Conservation (phyloP, 2,329 filamentous ascomycete species). For the Didymella arachidicola region DNA sequence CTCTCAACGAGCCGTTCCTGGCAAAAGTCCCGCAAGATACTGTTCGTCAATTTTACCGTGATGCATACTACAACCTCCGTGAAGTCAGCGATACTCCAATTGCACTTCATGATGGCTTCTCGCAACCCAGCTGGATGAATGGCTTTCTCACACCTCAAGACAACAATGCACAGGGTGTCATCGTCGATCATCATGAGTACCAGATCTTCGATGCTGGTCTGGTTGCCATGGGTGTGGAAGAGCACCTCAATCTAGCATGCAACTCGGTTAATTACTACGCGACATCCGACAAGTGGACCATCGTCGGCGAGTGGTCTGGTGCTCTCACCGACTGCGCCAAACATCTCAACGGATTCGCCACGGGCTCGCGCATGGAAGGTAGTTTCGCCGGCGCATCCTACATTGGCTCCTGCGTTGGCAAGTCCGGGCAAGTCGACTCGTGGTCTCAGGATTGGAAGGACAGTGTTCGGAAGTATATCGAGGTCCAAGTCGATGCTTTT, state of each 20-base stretch:
- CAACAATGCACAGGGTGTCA: constrained; percentile 60
- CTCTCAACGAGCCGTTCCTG: constrained; percentile 64
- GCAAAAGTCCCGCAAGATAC: constrained; percentile 56
- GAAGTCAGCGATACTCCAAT: constrained; percentile 58
- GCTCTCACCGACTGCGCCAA: constrained; percentile 68
- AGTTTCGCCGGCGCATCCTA: constrained; percentile 57
- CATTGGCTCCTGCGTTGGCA: constrained; percentile 62
- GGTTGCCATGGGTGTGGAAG: constrained; percentile 57
- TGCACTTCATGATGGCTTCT: constrained; percentile 66
- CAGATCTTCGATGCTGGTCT: constrained; percentile 65
- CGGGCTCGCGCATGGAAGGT: constrained; percentile 68
- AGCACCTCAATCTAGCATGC: constrained; percentile 66
- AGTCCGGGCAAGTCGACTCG: constrained; percentile 58
- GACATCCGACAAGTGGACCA: constrained; percentile 67
- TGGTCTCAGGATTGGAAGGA: constrained; percentile 57
- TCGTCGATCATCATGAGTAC: constrained; percentile 74
- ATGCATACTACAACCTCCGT: constrained; percentile 61
- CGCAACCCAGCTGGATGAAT: constrained; percentile 64
- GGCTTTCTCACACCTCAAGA: constrained; percentile 62
- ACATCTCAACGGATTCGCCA: constrained; percentile 53
- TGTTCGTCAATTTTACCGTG: constrained; percentile 63
- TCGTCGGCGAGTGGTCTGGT: constrained; percentile 73
- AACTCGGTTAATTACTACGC: constrained; percentile 57
- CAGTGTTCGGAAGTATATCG: constrained; percentile 60
- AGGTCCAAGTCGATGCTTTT: constrained; percentile 63